phyloP scores from a whole-genome alignment of 2,329 filamentous ascomycete genomes.

The Penicillium glabrum region DNA sequence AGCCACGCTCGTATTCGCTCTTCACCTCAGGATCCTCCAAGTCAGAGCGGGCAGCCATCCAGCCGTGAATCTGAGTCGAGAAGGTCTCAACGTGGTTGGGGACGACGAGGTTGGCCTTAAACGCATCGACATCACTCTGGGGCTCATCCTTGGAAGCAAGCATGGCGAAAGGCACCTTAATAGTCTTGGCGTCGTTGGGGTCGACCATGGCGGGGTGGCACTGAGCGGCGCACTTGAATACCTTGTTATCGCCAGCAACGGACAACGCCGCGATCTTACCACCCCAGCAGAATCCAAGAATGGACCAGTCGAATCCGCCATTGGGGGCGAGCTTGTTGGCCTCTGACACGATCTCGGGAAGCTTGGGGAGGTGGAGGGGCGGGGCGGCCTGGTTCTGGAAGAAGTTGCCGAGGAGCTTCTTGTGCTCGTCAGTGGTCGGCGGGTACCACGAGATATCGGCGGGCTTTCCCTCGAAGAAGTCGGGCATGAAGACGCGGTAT shows the following conservation, averaged over 20 bases:
- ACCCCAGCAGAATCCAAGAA: slow-evolving; percentile 64
- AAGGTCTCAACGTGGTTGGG: slow-evolving; percentile 47
- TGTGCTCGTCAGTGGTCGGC: slow-evolving; percentile 60
- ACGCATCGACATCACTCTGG: slow-evolving; percentile 47
- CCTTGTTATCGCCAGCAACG: slow-evolving; percentile 48
- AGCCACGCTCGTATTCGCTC: slow-evolving; percentile 47
- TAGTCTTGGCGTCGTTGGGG: slow-evolving; percentile 54
- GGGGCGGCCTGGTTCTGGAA: slow-evolving; percentile 58
- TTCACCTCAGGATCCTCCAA: slow-evolving; percentile 40
- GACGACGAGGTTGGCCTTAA: slow-evolving; percentile 38
- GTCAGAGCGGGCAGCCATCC: slow-evolving; percentile 47
- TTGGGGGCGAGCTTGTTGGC: slow-evolving; percentile 48
- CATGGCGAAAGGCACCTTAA: slow-evolving; percentile 59
- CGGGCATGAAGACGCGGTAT: slow-evolving; percentile 87
- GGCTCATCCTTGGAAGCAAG: slow-evolving; percentile 59
- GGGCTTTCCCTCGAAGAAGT: slow-evolving; percentile 81
- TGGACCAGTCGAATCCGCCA: slow-evolving; percentile 55
- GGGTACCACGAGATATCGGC: slow-evolving; percentile 63
- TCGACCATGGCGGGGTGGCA: slow-evolving; percentile 63
- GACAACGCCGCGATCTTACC: slow-evolving; percentile 58
- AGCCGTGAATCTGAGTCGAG: slow-evolving; percentile 45
- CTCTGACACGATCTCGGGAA: slow-evolving; percentile 57
- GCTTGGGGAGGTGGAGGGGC: slow-evolving; percentile 56
- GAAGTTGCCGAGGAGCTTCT: slow-evolving; percentile 59
- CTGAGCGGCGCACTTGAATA: slow-evolving; percentile 58